A percentile compares a stretch with the other conserved stretches of the same genome.
phyloP scores from a whole-genome alignment of 345 rosid genomes.

The Populus deltoides region DNA sequence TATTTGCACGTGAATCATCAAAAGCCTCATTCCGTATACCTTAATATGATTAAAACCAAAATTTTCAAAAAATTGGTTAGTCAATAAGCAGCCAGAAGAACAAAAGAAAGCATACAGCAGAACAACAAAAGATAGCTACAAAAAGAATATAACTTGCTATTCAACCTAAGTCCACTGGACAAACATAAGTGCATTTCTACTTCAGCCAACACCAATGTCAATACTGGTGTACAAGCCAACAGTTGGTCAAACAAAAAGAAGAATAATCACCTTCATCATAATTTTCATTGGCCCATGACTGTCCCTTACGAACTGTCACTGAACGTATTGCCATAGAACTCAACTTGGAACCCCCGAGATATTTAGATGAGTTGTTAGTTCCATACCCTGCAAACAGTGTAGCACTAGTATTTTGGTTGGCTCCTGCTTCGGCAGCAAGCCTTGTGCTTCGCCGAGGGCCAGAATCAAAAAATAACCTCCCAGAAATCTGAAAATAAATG shows the following conservation, averaged over 20 bases:
- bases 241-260: slow-evolving; percentile 9
- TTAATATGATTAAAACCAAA: slow-evolving; percentile 29
- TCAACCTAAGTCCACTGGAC: slow-evolving; percentile 1
- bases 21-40: slow-evolving; percentile 67
- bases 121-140: background rate
- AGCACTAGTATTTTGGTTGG: slow-evolving; percentile 47
- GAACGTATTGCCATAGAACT: slow-evolving; percentile 74
- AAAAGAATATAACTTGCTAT: background rate
- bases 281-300: slow-evolving; percentile 84
- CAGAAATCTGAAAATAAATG: slow-evolving; percentile 68
- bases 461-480: slow-evolving; percentile 95
- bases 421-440: slow-evolving; percentile 70
- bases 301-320: slow-evolving; percentile 84
- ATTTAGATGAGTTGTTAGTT: slow-evolving; percentile 62
- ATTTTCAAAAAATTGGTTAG: slow-evolving; percentile 12
- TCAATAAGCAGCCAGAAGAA: slow-evolving; percentile 6
- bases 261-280: slow-evolving; percentile 72
- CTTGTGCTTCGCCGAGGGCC: slow-evolving; percentile 85
- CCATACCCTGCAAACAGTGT: slow-evolving; percentile 66
- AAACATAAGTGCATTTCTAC: background rate
- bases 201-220: background rate
- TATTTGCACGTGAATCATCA: slow-evolving; percentile 71
- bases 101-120: slow-evolving; percentile 1
- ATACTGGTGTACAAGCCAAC: background rate
- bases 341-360: slow-evolving; percentile 79